Evolutionary conservation across 768 basidiomycete genomes (phyloP).

Genomic region (Naganishia kalamii): DNA sequence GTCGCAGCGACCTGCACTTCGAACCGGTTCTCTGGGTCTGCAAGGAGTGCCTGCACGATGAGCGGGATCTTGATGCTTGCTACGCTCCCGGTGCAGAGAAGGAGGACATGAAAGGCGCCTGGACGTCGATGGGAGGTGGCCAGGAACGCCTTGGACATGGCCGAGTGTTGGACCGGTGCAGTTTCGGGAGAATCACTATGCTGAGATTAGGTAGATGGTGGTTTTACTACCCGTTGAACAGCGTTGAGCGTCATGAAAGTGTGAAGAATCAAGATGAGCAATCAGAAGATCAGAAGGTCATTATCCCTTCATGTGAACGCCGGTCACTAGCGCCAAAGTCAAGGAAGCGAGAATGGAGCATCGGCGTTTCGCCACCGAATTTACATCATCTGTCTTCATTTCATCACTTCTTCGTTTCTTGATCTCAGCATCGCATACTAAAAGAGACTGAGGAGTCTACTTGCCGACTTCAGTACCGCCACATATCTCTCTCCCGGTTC

Average conservation of each 20-base stretch:
- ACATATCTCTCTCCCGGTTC: not conserved
- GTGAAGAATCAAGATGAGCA: too few relatives aligned
- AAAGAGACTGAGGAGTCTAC: too few relatives aligned
- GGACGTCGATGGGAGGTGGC: conserved; percentile 1
- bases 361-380: too few relatives aligned
- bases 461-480: too few relatives aligned
- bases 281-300: too few relatives aligned
- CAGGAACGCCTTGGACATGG: conserved; percentile 9
- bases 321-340: too few relatives aligned
- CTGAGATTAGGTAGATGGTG: not conserved
- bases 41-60: conserved; percentile 54
- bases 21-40: conserved; percentile 40
- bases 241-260: too few relatives aligned
- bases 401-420: too few relatives aligned
- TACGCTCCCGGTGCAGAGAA: conserved; percentile 90
- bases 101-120: conserved; percentile 56
- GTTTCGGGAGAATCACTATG: not conserved
- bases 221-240: too few relatives aligned
- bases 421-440: too few relatives aligned
- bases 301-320: not conserved
- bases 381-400: too few relatives aligned
- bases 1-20: conserved; percentile 79
- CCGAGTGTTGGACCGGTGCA: not conserved
- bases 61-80: conserved; percentile 89
- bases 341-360: too few relatives aligned